Evolutionary conservation across 805 yeast genomes (phyloP), one percentile per base, ranked within the genome.

Genomic region (Starmerella apicola): DNA sequence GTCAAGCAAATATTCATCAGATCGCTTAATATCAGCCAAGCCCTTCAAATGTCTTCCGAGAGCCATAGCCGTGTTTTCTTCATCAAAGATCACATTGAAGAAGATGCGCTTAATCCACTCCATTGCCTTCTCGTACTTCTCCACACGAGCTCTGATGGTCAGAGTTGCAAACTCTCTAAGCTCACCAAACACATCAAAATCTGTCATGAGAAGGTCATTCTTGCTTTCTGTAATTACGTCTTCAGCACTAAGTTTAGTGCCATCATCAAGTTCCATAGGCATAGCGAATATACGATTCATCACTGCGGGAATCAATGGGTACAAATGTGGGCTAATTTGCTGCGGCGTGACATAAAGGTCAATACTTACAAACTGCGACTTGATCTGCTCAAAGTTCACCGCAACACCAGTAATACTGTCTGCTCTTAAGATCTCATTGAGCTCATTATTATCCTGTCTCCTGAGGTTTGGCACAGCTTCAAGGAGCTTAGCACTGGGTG

Each of bases 341-440:
- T 62, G 67, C 1, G 82, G 72, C 8, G 78, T 71, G 54, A 81
- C 57, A 27, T 78, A 57, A 28, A 83, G 55, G 42, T 76, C 72
- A 17, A 85, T 66, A 12, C 80, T 74, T 26, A 82, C 72, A 55
- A 88, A 91, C 52, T 81, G 77, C 1, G 95, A 81, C 39, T 76
- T 71, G 54, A 73, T 78, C 47, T 78, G 73, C 58, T 91, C 96
- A 50, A 81, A 69, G 54, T 84, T 91, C 37, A 86, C 56, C 45
- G 74, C 76, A 28, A 86, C 58, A 4, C 86, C 84, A 45, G 79
- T 67, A 37, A 68, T 64, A 1, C 50, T 38, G 22, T 78, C 76
- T 21, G 31, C 26, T 18, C 41, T 38, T 13, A 57, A 37, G 13
- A 45, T 26, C 24, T 36, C 32, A 44, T 59, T 60, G 6, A 53